Percentiles rank a stretch among this genome's conserved stretches.
phyloP scores from a whole-genome alignment of 2,329 filamentous ascomycete genomes.

The Sordariomycetes sp. region DNA sequence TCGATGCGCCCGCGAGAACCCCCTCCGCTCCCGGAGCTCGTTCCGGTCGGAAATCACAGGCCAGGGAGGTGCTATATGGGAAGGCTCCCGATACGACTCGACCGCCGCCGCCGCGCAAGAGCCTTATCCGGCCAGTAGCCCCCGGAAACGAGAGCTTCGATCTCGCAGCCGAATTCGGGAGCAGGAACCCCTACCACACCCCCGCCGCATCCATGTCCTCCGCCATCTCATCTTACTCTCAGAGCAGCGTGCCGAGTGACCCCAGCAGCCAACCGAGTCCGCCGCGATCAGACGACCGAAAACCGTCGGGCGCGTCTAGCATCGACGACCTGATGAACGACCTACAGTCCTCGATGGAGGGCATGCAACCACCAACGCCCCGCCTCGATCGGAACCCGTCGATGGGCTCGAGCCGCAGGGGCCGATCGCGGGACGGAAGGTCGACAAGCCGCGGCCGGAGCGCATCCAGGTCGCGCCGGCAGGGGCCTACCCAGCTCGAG shows the following conservation, averaged over 20 bases:
- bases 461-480: not conserved
- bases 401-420: not conserved
- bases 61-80: not conserved
- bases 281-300: slow-evolving; percentile 14
- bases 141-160: slow-evolving; percentile 33
- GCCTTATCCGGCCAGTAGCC: slow-evolving; percentile 30
- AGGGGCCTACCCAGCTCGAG: not conserved
- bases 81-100: slow-evolving; percentile 32
- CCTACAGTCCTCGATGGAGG: slow-evolving; percentile 39
- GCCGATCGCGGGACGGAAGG: not conserved
- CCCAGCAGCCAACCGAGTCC: not conserved
- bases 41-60: slow-evolving; percentile 9
- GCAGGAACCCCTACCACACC: slow-evolving; percentile 54
- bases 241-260: slow-evolving; percentile 2
- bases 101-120: slow-evolving; percentile 40
- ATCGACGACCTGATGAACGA: slow-evolving; percentile 46
- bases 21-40: slow-evolving; percentile 36
- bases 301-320: slow-evolving; percentile 30
- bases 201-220: slow-evolving; percentile 25
- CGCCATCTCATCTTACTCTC: slow-evolving; percentile 5
- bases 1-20: slow-evolving; percentile 28
- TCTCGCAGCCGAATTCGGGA: slow-evolving; percentile 48
- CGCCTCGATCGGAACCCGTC: slow-evolving; percentile 3
- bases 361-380: slow-evolving; percentile 17
- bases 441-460: slow-evolving; percentile 1